Base-by-base conservation (phyloP, 441 rosid genomes). In the Croton setiger region DNA sequence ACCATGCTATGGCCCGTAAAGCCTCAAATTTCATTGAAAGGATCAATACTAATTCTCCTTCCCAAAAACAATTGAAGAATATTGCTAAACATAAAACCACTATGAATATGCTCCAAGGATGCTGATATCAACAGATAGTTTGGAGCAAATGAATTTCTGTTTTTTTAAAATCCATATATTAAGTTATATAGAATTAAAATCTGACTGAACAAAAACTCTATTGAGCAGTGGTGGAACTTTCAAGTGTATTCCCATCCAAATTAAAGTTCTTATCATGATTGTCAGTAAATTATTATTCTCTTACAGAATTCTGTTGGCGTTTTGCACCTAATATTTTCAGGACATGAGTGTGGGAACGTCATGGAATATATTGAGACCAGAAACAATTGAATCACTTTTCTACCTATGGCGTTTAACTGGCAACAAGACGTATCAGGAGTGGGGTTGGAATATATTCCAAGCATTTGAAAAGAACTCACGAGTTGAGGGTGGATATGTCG, bases 381-480 rank as follows among this genome's bases (percentile, higher is more conserved):
- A 90, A 85, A 92, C 97, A 1, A 77, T 95, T 13, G 99, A 95
- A 82, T 95, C 99, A 12, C 88, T 95, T 63, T 91, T 92, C 76
- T 95, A 95, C 77, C 87, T 92, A 60, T 95, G 96, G 96, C 92
- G 99, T 68, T 72, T 92, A n/a, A 95, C 98, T 31, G 99, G 98
- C 55, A 95, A 91, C 82, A 84, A 80, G 80, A 95, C 99, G 23
- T 92, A 91, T 77, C 88, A 86, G 79, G 98, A 92, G 21, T 95
- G 99, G 99, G 99, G 93, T 64, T 95, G 99, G 99, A 83, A 90
- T 80, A 95, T 95, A 69, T 95, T 95, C 72, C 88, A 92, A 79
- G 98, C 98, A 3, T 92, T 95, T 74, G 98, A 92, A 74, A 89
- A 84, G 78, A 88, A 92, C 76, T 95, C 97, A 0, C 96, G 95